Conservation (phyloP, 169 alveolate species). For the Perkinsus marinus region DNA sequence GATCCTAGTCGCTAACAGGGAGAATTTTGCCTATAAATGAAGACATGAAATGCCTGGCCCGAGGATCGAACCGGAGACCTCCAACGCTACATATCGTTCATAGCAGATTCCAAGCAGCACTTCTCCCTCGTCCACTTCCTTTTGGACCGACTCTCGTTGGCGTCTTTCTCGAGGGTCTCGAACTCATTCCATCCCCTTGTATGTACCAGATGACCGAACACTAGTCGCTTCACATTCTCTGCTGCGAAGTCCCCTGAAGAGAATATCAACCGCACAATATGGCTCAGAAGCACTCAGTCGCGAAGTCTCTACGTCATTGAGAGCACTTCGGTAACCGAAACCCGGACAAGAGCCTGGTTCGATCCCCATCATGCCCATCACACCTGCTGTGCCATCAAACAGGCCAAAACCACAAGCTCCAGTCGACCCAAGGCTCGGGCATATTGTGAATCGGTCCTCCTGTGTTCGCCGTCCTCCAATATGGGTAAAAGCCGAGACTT, state of each 20-base stretch:
- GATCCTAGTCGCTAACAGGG: too few species aligned
- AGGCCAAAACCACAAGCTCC: slow-evolving; percentile 47
- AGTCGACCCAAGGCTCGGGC: slow-evolving; percentile 25
- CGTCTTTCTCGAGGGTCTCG: not conserved
- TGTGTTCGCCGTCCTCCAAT: slow-evolving; percentile 48
- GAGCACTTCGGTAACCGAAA: too few species aligned
- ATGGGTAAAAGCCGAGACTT: slow-evolving; percentile 9
- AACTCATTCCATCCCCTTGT: slow-evolving; percentile 35
- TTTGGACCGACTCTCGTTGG: not conserved
- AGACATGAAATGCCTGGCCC: not conserved
- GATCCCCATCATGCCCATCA: not conserved
- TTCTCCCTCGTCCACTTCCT: not conserved
- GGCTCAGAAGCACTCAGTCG: not conserved
- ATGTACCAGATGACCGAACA: slow-evolving; percentile 36
- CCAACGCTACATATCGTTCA: not conserved
- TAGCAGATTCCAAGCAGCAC: not conserved
- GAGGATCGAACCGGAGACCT: not conserved
- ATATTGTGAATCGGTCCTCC: slow-evolving; percentile 49
- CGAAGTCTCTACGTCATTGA: too few species aligned
- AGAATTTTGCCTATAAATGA: not conserved
- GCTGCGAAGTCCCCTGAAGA: slow-evolving; percentile 50
- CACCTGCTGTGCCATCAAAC: slow-evolving; percentile 67
- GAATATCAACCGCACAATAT: not conserved
- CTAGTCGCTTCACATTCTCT: slow-evolving; percentile 39
- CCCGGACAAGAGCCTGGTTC: not conserved